Evolutionary conservation across 2,329 filamentous ascomycete genomes (phyloP).

Genomic region (Neoscytalidium dimidiatum): DNA sequence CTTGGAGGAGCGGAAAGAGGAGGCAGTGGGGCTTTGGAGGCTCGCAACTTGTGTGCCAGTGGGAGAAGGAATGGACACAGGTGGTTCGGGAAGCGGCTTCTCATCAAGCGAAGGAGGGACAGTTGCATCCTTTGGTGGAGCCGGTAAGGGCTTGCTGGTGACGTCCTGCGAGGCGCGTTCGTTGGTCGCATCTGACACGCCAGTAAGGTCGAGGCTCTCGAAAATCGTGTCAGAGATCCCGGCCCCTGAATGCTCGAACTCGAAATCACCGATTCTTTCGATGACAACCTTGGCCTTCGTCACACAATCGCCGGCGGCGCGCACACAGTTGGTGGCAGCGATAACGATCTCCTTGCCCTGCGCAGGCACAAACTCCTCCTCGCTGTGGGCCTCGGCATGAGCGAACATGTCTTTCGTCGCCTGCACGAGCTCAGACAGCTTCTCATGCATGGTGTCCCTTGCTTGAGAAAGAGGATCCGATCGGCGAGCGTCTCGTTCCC

Average conservation of each 20-base stretch:
- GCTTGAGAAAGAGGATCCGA: conserved; percentile 68
- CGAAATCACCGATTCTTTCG: conserved; percentile 87
- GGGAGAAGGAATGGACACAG: conserved; percentile 43
- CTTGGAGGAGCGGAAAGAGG: conserved; percentile 50
- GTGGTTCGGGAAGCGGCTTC: conserved; percentile 69
- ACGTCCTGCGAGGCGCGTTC: conserved; percentile 23
- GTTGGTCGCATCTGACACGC: conserved; percentile 2
- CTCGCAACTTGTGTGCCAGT: conserved; percentile 24
- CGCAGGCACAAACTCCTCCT: conserved; percentile 78
- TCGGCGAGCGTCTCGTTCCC: conserved; percentile 71
- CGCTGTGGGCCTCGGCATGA: conserved; percentile 65
- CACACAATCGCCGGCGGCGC: conserved; percentile 87
- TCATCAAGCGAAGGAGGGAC: conserved; percentile 52
- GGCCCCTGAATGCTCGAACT: conserved; percentile 61
- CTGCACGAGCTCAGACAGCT: conserved; percentile 76
- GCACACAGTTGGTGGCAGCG: conserved; percentile 84
- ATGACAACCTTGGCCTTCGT: conserved; percentile 83
- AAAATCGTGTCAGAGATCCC: conserved; percentile 46
- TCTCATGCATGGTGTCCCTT: conserved; percentile 75
- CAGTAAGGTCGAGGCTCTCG: conserved; percentile 28
- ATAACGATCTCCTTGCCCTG: conserved; percentile 74
- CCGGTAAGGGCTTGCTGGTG: conserved; percentile 40
- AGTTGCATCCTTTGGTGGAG: conserved; percentile 37
- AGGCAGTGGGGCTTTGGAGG: conserved; percentile 35
- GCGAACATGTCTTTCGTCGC: conserved; percentile 79